Evolutionary conservation across 1,284 basidiomycete genomes (phyloP), one percentile per base, ranked within the genome.

Genomic region (Heterobasidion parviporum): DNA sequence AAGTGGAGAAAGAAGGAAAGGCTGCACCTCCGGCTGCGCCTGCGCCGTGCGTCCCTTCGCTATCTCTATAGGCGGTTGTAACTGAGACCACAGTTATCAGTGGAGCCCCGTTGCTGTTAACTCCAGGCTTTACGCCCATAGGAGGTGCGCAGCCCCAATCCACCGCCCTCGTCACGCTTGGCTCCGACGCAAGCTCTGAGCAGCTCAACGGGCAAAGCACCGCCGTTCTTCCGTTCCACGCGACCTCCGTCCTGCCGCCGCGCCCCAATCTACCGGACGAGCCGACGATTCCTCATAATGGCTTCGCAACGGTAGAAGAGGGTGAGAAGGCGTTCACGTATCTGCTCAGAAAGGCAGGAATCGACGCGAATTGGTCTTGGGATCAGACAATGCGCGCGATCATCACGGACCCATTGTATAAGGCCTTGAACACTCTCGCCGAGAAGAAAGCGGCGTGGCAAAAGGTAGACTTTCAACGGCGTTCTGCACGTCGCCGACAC

Each of bases 371-470:
- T 61, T 98, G 92, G 91, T 95, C 93, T 18, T 99, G 97, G 97
- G 97, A 99, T 70, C 86, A 92, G 72, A 94, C 95, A 50, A 97
- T 99, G 90, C 83, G 96, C 65, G 89, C 90, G 63, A 94, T 97
- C 70, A 95, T 99, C 72, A 98, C 94, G 63, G 96, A 99, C 74
- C 95, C 97, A 43, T 74, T 98, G 61, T 99, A 98, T 76, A 97
- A 95, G 74, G 89, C 94, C 52, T 77, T 99, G 59, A 92, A 92
- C 67, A 92, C 91, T 49, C 78, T 98, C 53, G 91, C 93, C 3
- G 94, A 99, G 73, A 95, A 96, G 75, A 98, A 98, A 72, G 77
- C 85, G 50, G 87, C 88, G 50, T 99, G 88, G 81, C 89, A 94
- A 70, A 94, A 94, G 81, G 92, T 92, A 52, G 4, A 26, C 45